These are phyloP conservation scores for cucumber (Cucumis sativus) DNA, from an alignment of 306 rosid genomes.

Conservation along the genomic window DNA sequence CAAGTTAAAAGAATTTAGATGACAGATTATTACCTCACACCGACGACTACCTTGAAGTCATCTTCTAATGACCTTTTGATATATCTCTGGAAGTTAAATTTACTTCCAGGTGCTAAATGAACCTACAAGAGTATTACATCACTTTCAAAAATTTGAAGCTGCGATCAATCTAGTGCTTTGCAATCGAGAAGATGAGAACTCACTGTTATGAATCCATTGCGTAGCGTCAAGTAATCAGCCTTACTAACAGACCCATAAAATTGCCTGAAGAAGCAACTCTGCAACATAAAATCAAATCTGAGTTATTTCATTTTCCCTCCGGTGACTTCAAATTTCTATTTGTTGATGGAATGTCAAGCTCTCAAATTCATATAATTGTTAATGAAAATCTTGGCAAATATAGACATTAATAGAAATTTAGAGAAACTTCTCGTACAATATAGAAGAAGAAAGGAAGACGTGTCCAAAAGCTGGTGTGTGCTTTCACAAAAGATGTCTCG, in stretches of 20 bases:
- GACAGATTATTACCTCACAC: conserved; percentile 48
- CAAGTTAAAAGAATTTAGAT: not conserved
- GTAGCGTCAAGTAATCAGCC: conserved; percentile 62
- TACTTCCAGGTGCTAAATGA: conserved; percentile 76
- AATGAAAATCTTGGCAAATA: not conserved
- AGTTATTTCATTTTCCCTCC: not conserved
- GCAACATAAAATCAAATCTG: conserved; percentile 15
- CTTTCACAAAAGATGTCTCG: conserved; percentile 82
- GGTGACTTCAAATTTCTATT: not conserved
- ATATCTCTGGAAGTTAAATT: conserved; percentile 85
- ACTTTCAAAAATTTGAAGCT: not conserved
- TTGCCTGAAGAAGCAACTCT: conserved; percentile 85
- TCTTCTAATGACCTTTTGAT: conserved; percentile 91
- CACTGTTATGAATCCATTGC: conserved; percentile 76
- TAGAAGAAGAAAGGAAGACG: conserved; percentile 55
- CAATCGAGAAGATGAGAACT: conserved; percentile 16
- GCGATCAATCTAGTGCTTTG: not conserved
- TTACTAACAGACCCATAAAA: conserved; percentile 66
- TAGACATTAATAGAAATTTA: not conserved
- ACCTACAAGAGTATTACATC: conserved; percentile 26
- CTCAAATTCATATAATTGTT: not conserved
- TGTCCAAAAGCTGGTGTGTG: conserved; percentile 71
- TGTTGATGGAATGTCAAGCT: not conserved
- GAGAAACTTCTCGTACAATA: conserved; percentile 37
- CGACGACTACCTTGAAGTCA: conserved; percentile 80